A percentile compares a stretch with the other conserved stretches of the same genome.
Conservation (phyloP, 208 protist species). For the Trypanosoma cruzi region DNA sequence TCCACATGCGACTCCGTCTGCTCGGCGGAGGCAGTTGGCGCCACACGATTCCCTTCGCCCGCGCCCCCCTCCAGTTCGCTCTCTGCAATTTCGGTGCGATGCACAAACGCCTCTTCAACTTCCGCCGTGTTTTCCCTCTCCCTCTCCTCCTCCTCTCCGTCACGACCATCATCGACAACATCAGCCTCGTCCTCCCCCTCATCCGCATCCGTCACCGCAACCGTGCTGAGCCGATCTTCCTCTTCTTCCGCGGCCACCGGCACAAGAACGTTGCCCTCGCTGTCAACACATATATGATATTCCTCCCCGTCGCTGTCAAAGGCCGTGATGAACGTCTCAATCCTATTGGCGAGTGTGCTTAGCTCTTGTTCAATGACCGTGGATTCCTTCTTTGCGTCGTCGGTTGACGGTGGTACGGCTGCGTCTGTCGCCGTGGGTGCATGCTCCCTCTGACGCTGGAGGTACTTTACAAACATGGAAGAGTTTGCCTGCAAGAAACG, state of each 20-base stretch:
- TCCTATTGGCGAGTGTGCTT: constrained; percentile 43
- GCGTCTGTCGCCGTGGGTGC: neutral
- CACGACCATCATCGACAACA: constrained; percentile 1
- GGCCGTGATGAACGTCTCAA: constrained; percentile 82
- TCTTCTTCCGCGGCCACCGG: constrained; percentile 37
- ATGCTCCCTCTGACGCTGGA: constrained; percentile 12
- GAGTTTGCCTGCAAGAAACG: constrained; percentile 51
- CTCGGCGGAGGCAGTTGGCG: neutral
- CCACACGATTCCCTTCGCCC: neutral
- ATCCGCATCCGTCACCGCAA: neutral
- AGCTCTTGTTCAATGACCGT: constrained; percentile 55
- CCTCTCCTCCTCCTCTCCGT: neutral
- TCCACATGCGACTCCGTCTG: neutral
- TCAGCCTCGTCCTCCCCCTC: constrained; percentile 12
- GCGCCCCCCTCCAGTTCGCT: neutral
- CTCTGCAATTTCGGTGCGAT: neutral
- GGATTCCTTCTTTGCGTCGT: neutral
- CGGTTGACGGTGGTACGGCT: neutral
- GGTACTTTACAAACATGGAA: constrained; percentile 37
- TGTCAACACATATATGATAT: constrained; percentile 65
- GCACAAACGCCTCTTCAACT: neutral
- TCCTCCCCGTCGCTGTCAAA: constrained; percentile 77
- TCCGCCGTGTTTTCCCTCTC: too few species aligned
- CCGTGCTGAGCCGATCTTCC: neutral
- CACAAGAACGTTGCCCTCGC: constrained; percentile 51